These are phyloP conservation scores for Penicillium glabrum DNA, from an alignment of 2,329 filamentous ascomycete genomes.

Conservation along the genomic window DNA sequence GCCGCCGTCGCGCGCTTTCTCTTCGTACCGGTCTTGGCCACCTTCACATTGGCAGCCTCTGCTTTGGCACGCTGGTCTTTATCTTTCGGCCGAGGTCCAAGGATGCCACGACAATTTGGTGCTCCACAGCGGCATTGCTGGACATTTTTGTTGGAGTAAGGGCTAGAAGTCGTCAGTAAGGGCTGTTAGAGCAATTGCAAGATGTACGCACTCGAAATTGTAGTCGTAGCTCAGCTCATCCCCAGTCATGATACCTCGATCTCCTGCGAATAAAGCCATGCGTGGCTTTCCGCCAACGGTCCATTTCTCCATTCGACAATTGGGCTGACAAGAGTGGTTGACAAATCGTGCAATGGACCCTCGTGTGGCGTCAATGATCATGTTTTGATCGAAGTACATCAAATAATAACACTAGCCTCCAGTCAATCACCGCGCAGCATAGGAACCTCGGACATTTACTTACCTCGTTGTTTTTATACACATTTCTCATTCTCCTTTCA, in stretches of 20 bases:
- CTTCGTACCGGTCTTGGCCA: conserved; percentile 24
- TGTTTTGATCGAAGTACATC: conserved; percentile 97
- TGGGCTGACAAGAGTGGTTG: conserved; percentile 95
- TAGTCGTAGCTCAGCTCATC: conserved; percentile 96
- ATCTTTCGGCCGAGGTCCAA: conserved; percentile 58
- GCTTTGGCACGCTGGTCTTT: conserved; percentile 38
- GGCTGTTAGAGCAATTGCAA: not conserved
- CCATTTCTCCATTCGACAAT: conserved; percentile 98
- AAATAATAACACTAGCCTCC: conserved; percentile 81
- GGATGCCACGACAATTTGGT: conserved; percentile 59
- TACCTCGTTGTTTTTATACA: conserved; percentile 92
- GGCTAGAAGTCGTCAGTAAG: conserved; percentile 35
- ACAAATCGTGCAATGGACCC: conserved; percentile 97
- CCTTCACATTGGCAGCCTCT: conserved; percentile 19
- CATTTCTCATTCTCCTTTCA: conserved; percentile 86
- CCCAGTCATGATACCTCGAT: conserved; percentile 85
- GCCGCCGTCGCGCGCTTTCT: conserved; percentile 27
- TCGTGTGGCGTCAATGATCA: conserved; percentile 96
- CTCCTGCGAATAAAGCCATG: conserved; percentile 94
- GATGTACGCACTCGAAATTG: conserved; percentile 62
- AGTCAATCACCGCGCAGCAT: conserved; percentile 10
- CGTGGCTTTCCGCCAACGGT: conserved; percentile 89
- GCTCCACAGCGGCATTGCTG: conserved; percentile 65
- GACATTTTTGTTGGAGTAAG: conserved; percentile 62
- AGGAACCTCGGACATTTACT: conserved; percentile 28